Percentiles rank a stretch among this genome's conserved stretches.
Evolutionary conservation across 1,284 basidiomycete genomes (phyloP).

Genomic region (Sporisorium reilianum): DNA sequence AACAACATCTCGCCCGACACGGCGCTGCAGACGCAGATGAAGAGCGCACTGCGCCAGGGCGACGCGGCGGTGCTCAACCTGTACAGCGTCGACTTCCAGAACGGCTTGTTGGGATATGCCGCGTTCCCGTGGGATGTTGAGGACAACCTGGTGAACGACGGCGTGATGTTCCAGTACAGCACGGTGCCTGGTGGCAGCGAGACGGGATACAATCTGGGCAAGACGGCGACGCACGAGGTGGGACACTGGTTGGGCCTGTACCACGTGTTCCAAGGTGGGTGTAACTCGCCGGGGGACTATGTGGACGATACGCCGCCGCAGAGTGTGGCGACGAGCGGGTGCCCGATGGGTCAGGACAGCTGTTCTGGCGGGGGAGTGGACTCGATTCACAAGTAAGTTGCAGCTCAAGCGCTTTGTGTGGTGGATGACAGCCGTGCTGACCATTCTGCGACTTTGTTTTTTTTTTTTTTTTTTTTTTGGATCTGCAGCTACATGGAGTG

Average conservation of each 20-base stretch:
- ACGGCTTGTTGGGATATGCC: slow-evolving; percentile 69
- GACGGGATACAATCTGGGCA: slow-evolving; percentile 72
- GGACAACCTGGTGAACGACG: slow-evolving; percentile 19
- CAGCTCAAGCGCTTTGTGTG: neutral
- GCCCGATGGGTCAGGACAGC: slow-evolving; percentile 45
- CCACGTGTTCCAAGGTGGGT: slow-evolving; percentile 76
- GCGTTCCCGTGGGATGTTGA: slow-evolving; percentile 71
- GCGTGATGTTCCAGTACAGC: slow-evolving; percentile 43
- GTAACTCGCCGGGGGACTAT: slow-evolving; percentile 72
- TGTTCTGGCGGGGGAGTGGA: slow-evolving; percentile 44
- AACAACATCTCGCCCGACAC: slow-evolving; percentile 71
- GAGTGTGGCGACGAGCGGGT: slow-evolving; percentile 41
- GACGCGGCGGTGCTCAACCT: slow-evolving; percentile 72
- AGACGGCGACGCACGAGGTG: slow-evolving; percentile 75
- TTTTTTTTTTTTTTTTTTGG: too few relatives aligned
- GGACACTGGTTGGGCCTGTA: slow-evolving; percentile 72
- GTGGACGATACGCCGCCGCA: slow-evolving; percentile 73
- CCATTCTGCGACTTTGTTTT: neutral
- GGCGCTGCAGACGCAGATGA: slow-evolving; percentile 73
- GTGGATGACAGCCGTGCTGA: neutral
- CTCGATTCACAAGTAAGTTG: slow-evolving; percentile 48
- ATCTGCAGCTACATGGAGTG: slow-evolving; percentile 50
- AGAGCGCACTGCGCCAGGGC: slow-evolving; percentile 72
- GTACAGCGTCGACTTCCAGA: slow-evolving; percentile 71
- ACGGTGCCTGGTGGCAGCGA: slow-evolving; percentile 73